Evolutionary conservation across 2,329 filamentous ascomycete genomes (phyloP).

Genomic region (Xylogone sp.): DNA sequence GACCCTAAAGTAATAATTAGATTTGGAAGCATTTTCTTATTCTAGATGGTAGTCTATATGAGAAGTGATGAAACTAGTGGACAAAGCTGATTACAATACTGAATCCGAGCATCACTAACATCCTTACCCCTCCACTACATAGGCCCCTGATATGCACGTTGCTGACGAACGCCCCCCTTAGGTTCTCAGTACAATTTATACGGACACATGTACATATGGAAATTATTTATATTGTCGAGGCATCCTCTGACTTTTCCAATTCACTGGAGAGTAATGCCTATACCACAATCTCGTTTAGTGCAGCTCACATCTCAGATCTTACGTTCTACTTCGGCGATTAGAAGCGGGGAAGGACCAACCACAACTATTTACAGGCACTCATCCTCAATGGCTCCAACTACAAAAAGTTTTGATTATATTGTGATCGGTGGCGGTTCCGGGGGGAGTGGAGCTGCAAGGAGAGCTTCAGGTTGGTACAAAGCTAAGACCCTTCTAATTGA

Average conservation of each 20-base stretch:
- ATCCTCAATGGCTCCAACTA: constrained; percentile 34
- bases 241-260: not conserved
- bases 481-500: constrained; percentile 47
- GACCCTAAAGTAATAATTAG: too few relatives aligned
- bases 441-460: constrained; percentile 43
- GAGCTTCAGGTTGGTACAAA: constrained; percentile 47
- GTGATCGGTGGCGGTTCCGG: constrained; percentile 50
- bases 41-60: too few relatives aligned
- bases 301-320: not conserved
- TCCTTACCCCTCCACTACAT: not conserved
- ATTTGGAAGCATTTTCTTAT: too few relatives aligned
- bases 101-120: not conserved
- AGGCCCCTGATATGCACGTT: not conserved
- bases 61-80: too few relatives aligned
- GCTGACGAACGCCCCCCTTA: not conserved
- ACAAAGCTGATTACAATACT: too few relatives aligned
- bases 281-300: not conserved
- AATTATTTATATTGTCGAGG: not conserved
- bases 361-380: constrained; percentile 14
- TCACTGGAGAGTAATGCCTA: not conserved
- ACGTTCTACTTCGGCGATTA: not conserved
- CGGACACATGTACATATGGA: not conserved
- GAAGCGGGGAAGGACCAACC: not conserved
- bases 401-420: constrained; percentile 47
- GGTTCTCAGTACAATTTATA: not conserved